Evolutionary conservation across 768 basidiomycete genomes (phyloP).

Genomic region (Pisolithus tinctorius): DNA sequence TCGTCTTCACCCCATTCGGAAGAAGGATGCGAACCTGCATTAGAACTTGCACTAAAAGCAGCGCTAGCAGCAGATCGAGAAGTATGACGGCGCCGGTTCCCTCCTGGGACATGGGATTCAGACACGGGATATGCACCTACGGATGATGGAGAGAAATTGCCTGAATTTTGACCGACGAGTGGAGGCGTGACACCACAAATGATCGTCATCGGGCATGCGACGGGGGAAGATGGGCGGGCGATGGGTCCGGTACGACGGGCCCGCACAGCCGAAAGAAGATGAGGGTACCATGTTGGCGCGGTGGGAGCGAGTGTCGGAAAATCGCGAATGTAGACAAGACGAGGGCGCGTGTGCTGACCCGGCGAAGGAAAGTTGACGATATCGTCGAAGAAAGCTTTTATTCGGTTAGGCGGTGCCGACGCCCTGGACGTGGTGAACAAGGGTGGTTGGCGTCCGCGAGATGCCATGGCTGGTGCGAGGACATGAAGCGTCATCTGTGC

Average conservation of each 20-base stretch:
- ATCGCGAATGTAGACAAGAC: conserved; percentile 81
- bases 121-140: conserved; percentile 8
- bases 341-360: conserved; percentile 38
- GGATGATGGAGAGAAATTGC: conserved; percentile 5
- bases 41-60: conserved; percentile 22
- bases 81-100: conserved; percentile 10
- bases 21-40: background rate
- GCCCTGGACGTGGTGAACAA: conserved; percentile 35
- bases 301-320: conserved; percentile 69
- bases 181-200: conserved; percentile 85
- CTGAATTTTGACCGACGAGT: conserved; percentile 43
- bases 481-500: conserved; percentile 45
- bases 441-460: conserved; percentile 29
- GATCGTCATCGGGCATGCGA: conserved; percentile 68
- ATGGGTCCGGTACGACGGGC: conserved; percentile 63
- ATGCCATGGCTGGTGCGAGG: conserved; percentile 28
- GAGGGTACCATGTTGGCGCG: conserved; percentile 73
- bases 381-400: conserved; percentile 70
- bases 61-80: conserved; percentile 16
- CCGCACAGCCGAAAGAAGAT: conserved; percentile 72
- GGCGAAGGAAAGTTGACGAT: conserved; percentile 56
- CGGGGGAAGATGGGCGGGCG: conserved; percentile 51
- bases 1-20: conserved; percentile 65
- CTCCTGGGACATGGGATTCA: conserved; percentile 7
- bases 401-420: conserved; percentile 43